Base-by-base conservation (phyloP, 495 filamentous ascomycete species). In the Rostrohypoxylon terebratum region DNA sequence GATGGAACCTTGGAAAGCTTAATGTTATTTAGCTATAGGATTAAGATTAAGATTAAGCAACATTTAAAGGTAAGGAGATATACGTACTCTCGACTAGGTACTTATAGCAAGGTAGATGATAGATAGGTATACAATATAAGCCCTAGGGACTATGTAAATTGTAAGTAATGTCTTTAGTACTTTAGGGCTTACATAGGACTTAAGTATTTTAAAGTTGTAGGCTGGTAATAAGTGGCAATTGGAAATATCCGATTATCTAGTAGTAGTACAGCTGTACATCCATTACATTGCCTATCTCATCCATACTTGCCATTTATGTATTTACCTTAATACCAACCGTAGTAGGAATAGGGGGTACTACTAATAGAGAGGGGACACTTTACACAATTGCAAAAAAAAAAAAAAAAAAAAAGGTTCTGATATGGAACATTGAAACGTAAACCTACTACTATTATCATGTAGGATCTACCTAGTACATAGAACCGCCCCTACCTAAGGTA, bases 101-200 rank as follows among this genome's bases (percentile, higher is more conserved):
- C 66, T 50, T 63, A 62, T 62, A 69, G 21, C 59, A 57, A 69
- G 66, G 59, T 63, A 69, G 33, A 63, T n/a, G n/a, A n/a, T n/a
- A n/a, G n/a, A n/a, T n/a, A n/a, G n/a, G n/a, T 57, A 58, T 63
- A 63, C 50, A 69, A 48, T 69, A 69, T 69, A 69, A 38, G 50
- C 8, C 11, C 18, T 11, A 25, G 48, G n/a, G n/a, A n/a, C n/a
- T n/a, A n/a, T n/a, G n/a, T n/a, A n/a, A n/a, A n/a, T n/a, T n/a
- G n/a, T n/a, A n/a, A n/a, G n/a, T n/a, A n/a, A n/a, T n/a, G n/a
- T n/a, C n/a, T n/a, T n/a, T n/a, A n/a, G n/a, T n/a, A n/a, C n/a
- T n/a, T n/a, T n/a, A n/a, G n/a, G n/a, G n/a, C n/a, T n/a, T n/a
- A n/a, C n/a, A n/a, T n/a, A n/a, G n/a, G n/a, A n/a, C n/a, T n/a